Base-by-base conservation (phyloP, 169 alveolate species). In the Plasmodium blacklocki region DNA sequence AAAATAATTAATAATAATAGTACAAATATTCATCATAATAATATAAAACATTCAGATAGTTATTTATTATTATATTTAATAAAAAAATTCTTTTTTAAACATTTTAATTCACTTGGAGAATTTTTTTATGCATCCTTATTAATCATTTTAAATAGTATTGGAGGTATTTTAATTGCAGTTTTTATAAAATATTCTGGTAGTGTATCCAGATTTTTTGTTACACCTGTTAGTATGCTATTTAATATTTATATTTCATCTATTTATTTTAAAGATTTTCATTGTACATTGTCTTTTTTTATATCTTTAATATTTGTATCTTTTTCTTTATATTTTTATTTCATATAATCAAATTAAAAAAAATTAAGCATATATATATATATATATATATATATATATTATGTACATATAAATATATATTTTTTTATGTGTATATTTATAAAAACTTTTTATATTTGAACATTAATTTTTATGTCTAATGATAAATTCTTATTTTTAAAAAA, bases 241-340 rank as follows among this genome's bases (percentile, higher is more conserved):
- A 80, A 80, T 45, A 58, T 43, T n/a, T 80, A 80, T 15, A 80
- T 80, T 56, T 80, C 90, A 1, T 66, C 90, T 50, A 68, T 80
- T 5, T 68, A 68, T 80, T 80, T 80, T 49, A 66, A 63, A 29
- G 90, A 80, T 80, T 80, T 80, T 80, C 26, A 68, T 8, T 52
- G 68, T n/a, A 80, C 90, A 2, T 43, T 68, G 15, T 56, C 56
- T 68, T 80, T 63, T 68, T 80, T 80, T 15, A 58, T 80, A 68
- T 80, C 90, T 7, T 50, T 80, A 11, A 75, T 68, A 18, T 68
- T 80, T 80, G 83, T 80, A n/a, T 80, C 29, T 14, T 67, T 80
- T 72, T 15, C 83, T n/a, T 68, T 80, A 52, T 80, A 54, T 29
- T 47, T 80, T 39, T 80, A 68, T 63, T 52, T 52, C 50, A 68